Conservation (phyloP, 2,329 filamentous ascomycete species). For the Ascochyta viciae-villosae region DNA sequence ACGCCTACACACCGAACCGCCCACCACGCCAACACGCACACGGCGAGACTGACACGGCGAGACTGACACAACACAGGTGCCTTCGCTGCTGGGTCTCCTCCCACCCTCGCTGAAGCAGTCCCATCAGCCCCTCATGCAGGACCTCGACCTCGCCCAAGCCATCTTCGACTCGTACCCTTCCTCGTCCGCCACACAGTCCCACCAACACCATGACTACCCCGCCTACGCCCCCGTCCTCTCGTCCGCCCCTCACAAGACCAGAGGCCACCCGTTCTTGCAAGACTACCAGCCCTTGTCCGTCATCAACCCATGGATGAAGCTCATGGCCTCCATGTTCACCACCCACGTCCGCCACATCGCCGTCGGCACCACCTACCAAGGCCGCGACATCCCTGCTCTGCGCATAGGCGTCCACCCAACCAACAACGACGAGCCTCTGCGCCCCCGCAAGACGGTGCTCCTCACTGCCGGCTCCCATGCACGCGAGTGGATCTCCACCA, state of each 20-base stretch:
- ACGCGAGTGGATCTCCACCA: conserved; percentile 94
- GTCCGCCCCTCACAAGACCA: conserved; percentile 50
- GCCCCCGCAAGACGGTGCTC: conserved; percentile 75
- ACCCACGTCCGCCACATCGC: conserved; percentile 75
- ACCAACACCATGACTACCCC: conserved; percentile 27
- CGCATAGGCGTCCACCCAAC: conserved; percentile 71
- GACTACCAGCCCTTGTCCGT: conserved; percentile 90
- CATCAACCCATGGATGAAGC: conserved; percentile 88
- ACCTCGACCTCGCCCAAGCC: conserved; percentile 71
- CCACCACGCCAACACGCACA: background rate
- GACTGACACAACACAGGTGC: conserved; percentile 52
- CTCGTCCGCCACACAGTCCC: conserved; percentile 38
- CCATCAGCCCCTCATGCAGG: conserved; percentile 78
- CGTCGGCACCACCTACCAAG: conserved; percentile 87
- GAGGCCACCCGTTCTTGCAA: conserved; percentile 77
- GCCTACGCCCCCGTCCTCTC: conserved; percentile 37
- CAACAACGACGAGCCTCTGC: conserved; percentile 54
- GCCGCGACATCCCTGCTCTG: conserved; percentile 82
- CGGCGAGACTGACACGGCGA: background rate
- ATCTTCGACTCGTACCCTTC: conserved; percentile 78
- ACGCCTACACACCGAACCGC: conserved; percentile 29
- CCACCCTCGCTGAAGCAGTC: conserved; percentile 75
- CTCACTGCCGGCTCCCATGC: conserved; percentile 89
- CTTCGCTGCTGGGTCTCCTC: conserved; percentile 79
- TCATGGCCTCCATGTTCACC: conserved; percentile 89